Conservation (phyloP, 1,284 basidiomycete genomes). For the Phlebopus sp. region DNA sequence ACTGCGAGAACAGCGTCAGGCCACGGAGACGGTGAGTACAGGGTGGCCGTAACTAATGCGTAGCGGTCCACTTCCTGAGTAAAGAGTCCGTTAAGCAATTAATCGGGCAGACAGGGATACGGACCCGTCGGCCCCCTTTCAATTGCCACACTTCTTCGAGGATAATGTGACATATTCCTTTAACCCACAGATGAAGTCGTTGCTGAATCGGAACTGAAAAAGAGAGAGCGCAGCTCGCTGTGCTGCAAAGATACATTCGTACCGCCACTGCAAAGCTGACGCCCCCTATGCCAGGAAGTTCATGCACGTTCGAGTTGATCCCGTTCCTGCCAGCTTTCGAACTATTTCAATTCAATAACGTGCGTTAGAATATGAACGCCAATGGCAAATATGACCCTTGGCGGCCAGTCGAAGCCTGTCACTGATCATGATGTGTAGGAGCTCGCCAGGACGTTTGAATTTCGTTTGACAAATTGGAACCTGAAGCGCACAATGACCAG, state of each 20-base stretch:
- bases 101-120: conserved; percentile 7
- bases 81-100: conserved; percentile 4
- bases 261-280: conserved; percentile 44
- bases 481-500: too few species aligned
- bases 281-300: conserved; percentile 35
- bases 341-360: too few species aligned
- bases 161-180: conserved; percentile 54
- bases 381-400: too few species aligned
- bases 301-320: conserved; percentile 48
- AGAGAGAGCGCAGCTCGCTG: conserved; percentile 28
- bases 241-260: conserved; percentile 24
- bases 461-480: too few species aligned
- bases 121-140: conserved; percentile 24
- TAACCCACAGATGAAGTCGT: conserved; percentile 49
- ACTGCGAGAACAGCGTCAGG: conserved; percentile 30
- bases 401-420: too few species aligned
- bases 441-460: too few species aligned
- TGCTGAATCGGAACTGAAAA: conserved; percentile 25
- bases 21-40: conserved; percentile 12
- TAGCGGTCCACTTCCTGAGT: conserved; percentile 22
- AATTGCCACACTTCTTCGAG: conserved; percentile 52
- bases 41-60: conserved; percentile 10
- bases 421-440: too few species aligned
- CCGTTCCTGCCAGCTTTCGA: conserved; percentile 40
- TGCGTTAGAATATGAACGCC: too few species aligned